Evolutionary conservation across 2,329 filamentous ascomycete genomes (phyloP).

Genomic region (Epichloe festucae): DNA sequence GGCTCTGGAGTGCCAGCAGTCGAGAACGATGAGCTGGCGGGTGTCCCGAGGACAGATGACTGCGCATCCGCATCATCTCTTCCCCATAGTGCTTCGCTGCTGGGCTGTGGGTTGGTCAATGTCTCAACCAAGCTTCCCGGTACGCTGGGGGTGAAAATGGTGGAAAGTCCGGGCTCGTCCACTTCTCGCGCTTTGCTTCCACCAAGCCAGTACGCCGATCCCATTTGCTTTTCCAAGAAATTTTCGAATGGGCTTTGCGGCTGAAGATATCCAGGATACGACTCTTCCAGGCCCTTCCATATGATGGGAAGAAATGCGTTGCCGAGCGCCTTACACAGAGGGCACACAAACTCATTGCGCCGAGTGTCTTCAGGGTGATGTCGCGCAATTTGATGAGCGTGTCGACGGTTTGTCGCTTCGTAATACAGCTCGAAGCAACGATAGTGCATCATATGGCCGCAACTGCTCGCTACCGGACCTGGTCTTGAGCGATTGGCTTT

Average conservation of each 20-base stretch:
- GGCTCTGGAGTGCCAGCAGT: slow-evolving; percentile 16
- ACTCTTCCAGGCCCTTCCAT: slow-evolving; percentile 85
- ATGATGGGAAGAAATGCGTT: slow-evolving; percentile 91
- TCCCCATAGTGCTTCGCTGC: slow-evolving; percentile 28
- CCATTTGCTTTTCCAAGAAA: slow-evolving; percentile 52
- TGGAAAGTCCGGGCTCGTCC: slow-evolving; percentile 17
- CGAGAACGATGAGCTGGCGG: slow-evolving; percentile 31
- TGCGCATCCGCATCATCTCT: slow-evolving; percentile 21
- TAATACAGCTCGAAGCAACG: slow-evolving; percentile 89
- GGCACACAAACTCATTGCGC: slow-evolving; percentile 85
- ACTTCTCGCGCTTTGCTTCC: slow-evolving; percentile 25
- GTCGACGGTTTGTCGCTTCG: slow-evolving; percentile 68
- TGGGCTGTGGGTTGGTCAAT: slow-evolving; percentile 24
- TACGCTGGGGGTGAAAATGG: slow-evolving; percentile 23
- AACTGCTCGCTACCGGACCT: slow-evolving; percentile 79
- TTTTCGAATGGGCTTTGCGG: slow-evolving; percentile 47
- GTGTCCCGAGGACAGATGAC: slow-evolving; percentile 23
- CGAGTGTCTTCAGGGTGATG: slow-evolving; percentile 77
- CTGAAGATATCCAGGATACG: slow-evolving; percentile 61
- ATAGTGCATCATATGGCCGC: slow-evolving; percentile 98
- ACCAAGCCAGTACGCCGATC: slow-evolving; percentile 27
- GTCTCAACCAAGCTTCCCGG: slow-evolving; percentile 25
- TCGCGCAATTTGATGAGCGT: slow-evolving; percentile 83
- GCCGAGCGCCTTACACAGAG: slow-evolving; percentile 88
- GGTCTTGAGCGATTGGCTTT: slow-evolving; percentile 50